These are phyloP conservation scores for Colletotrichum falcatum DNA, from an alignment of 2,329 filamentous ascomycete genomes.

Conservation along the genomic window DNA sequence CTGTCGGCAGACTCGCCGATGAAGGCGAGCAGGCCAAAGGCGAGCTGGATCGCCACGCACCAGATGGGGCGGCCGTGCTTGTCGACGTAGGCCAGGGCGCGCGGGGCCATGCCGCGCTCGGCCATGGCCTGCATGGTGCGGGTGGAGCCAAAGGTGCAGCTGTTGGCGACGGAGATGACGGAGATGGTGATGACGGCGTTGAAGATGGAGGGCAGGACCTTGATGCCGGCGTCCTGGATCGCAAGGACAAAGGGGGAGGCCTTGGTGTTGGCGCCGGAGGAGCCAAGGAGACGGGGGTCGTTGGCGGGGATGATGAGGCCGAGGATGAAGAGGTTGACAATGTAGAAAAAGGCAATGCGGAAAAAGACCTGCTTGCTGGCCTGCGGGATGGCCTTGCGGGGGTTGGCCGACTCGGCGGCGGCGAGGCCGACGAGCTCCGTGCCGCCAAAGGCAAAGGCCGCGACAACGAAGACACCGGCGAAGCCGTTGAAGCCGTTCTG, in stretches of 20 bases:
- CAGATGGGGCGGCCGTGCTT: constrained; percentile 69
- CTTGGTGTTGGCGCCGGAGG: constrained; percentile 55
- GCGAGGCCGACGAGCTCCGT: constrained; percentile 45
- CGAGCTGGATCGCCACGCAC: constrained; percentile 64
- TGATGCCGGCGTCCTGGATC: constrained; percentile 62
- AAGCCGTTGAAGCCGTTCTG: constrained; percentile 45
- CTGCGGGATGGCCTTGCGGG: constrained; percentile 44
- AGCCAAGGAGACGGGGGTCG: constrained; percentile 42
- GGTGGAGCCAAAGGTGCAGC: constrained; percentile 63
- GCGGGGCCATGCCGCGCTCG: constrained; percentile 64
- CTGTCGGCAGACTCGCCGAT: constrained; percentile 51
- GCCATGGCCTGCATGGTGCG: constrained; percentile 64
- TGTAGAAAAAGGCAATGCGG: constrained; percentile 44
- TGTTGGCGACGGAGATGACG: constrained; percentile 65
- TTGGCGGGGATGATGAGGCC: constrained; percentile 43
- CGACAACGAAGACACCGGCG: constrained; percentile 42
- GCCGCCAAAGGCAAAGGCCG: constrained; percentile 43
- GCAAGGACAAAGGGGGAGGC: constrained; percentile 65
- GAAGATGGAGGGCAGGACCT: constrained; percentile 63
- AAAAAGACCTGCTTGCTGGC: constrained; percentile 46
- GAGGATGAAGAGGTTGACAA: constrained; percentile 43
- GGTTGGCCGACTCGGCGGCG: constrained; percentile 44
- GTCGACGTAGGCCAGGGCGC: constrained; percentile 70
- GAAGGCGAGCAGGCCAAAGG: constrained; percentile 71
- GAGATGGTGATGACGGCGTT: constrained; percentile 63